Base-by-base conservation (phyloP, 139 green algal genomes). In the Chlamydomonas sphaeroides region DNA sequence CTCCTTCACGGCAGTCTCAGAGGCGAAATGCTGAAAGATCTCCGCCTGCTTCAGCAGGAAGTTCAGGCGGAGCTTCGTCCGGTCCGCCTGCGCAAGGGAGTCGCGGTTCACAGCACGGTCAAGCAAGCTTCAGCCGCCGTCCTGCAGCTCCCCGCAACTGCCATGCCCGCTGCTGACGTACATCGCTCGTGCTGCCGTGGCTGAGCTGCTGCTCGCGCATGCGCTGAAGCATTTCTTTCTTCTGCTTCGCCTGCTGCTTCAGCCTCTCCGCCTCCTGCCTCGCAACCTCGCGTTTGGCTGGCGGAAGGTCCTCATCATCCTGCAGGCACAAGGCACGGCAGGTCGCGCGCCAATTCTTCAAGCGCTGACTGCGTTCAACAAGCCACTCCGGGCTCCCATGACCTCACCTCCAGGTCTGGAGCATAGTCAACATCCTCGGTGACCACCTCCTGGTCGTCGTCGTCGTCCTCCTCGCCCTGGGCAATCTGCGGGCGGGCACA, bases 11-110 rank as follows among this genome's bases (percentile, higher is more conserved):
- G 78, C 62, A 1, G 73, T 45, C 53, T 84, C 72, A 28, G 90
- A 90, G 7, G 93, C 94, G 88, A 99, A 99, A 76, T 99, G 97
- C 91, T 98, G 95, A 78, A 99, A 99, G 25, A 99, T 94, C 89
- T 99, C 97, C 2, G 97, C 96, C 79, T 99, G 97, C 61, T 95
- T 92, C 41, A 99, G 90, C 78, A 99, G 83, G 82, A 98, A 99
- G 42, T 98, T 88, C 28, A 99, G 86, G 10, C 97, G 92, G 79
- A 92, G 92, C 65, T 90, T 86, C 15, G 90, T 91, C 18, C 92
- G 91, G n/a, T 94, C 88, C 1, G 86, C 92, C 94, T 98, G 91
- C 88, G n/a, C 56, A 69, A 57, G 39, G 57, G 25, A 17, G 71
- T 33, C 45, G 45, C 45, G 45, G 14, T 53, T 53, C n/a, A n/a